Evolutionary conservation across 2,329 filamentous ascomycete species (phyloP).

Genomic region (Daldinia sp.): DNA sequence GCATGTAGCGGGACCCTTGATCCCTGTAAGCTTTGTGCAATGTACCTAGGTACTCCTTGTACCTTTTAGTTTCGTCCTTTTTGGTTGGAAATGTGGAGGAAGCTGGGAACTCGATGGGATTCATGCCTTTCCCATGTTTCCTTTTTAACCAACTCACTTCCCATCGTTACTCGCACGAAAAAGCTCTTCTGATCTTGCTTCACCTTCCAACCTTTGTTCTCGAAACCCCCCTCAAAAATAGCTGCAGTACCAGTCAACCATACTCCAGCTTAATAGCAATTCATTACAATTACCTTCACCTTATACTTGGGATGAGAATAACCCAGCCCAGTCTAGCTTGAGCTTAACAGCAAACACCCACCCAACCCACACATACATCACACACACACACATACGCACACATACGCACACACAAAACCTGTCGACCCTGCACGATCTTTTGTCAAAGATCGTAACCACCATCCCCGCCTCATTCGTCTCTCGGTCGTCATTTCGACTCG

Average conservation of each 20-base stretch:
- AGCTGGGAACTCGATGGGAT: slow-evolving; percentile 50
- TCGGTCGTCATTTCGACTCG: slow-evolving; percentile 19
- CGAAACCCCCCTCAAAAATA: slow-evolving; percentile 17
- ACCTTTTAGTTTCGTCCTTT: slow-evolving; percentile 24
- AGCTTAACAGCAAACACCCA: slow-evolving; percentile 15
- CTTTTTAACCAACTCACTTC: slow-evolving; percentile 48
- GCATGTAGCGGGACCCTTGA: slow-evolving; percentile 23
- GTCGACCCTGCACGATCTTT: slow-evolving; percentile 1
- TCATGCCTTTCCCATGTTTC: slow-evolving; percentile 52
- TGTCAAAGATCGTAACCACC: slow-evolving; percentile 20
- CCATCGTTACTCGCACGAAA: slow-evolving; percentile 42
- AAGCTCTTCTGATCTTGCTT: slow-evolving; percentile 34
- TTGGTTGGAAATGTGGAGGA: slow-evolving; percentile 36
- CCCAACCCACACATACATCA: neutral
- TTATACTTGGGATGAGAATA: slow-evolving; percentile 13
- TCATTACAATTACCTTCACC: slow-evolving; percentile 12
- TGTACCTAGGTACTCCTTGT: slow-evolving; percentile 13
- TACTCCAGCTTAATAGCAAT: slow-evolving; percentile 4
- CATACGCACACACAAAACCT: slow-evolving; percentile 4
- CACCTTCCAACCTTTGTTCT: slow-evolving; percentile 32
- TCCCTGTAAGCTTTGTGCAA: slow-evolving; percentile 33
- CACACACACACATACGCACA: slow-evolving; percentile 1
- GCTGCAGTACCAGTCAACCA: slow-evolving; percentile 3
- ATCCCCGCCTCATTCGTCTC: slow-evolving; percentile 25
- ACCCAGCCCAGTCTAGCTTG: slow-evolving; percentile 21